Base-by-base conservation (phyloP, 768 basidiomycete species). In the Brasilioporus rufonigricans region DNA sequence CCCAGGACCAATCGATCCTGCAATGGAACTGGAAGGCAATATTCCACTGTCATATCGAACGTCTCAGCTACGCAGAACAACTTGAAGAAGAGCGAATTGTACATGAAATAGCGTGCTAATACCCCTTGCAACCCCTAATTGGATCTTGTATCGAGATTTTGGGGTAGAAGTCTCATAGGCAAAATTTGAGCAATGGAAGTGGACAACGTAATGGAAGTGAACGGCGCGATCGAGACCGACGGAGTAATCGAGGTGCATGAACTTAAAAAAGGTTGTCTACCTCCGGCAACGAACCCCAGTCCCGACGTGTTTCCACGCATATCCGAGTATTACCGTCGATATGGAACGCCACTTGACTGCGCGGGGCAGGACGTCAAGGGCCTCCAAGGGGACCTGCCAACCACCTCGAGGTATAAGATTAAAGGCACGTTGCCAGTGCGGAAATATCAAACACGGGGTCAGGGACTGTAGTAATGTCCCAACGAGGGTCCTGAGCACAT, bases 151-250 rank as follows among this genome's bases (percentile, higher is more conserved):
- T 26, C 4, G 9, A 27, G 12, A 19, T 16, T 29, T 1, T 2
- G 44, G 43, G 6, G 0, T 5, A 36, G 43, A 40, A 39, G 46
- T 23, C 9, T 35, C 26, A 50, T 6, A 7, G 27, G 14, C 1
- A 13, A 31, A 13, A 29, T n/a, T 10, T 0, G 19, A 24, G 26
- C 1, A 62, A 48, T 62, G 41, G 60, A 62, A 50, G 51, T 23
- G 3, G 35, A 4, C 7, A 24, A 0, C 11, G 19, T 11, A 18
- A 36, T 24, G 13, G 24, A 48, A 32, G 26, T 14, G 27, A 14
- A 29, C 13, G 13, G 21, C 13, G n/a, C 13, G 29, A 39, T 32
- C 32, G 6, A 38, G 19, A 7, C 19, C 27, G 19, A 24, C 14
- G 27, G 16, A 6, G n/a, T 3, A 26, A 54, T 13, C 12, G 21